phyloP scores from a whole-genome alignment of 2,329 filamentous ascomycete species.

The Fusarium nygamai region DNA sequence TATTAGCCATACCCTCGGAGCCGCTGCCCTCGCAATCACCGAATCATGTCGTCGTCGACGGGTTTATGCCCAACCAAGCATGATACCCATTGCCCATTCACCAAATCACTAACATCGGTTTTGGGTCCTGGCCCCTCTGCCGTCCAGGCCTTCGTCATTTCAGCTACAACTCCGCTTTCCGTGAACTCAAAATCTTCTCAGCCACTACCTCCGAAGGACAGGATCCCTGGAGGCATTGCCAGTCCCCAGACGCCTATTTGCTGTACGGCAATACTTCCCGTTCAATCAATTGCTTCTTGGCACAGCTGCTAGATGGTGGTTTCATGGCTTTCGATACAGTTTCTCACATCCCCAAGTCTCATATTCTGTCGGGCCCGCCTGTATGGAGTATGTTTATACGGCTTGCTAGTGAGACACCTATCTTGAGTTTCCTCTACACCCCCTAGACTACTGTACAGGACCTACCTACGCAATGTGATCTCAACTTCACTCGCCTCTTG shows the following conservation, averaged over 20 bases:
- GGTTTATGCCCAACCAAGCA: slow-evolving; percentile 17
- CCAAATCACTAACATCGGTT: slow-evolving; percentile 18
- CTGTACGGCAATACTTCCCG: slow-evolving; percentile 9
- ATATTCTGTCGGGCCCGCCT: background rate
- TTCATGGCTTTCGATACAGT: slow-evolving; percentile 8
- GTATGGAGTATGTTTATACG: background rate
- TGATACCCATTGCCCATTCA: slow-evolving; percentile 27
- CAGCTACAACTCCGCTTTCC: slow-evolving; percentile 36
- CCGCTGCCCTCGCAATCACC: slow-evolving; percentile 6
- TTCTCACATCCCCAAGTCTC: background rate
- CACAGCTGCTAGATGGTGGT: slow-evolving; percentile 6
- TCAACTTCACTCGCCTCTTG: slow-evolving; percentile 24
- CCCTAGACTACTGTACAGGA: background rate
- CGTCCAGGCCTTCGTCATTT: slow-evolving; percentile 31
- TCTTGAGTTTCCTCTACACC: background rate
- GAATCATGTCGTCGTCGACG: slow-evolving; percentile 28
- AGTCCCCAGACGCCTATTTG: background rate
- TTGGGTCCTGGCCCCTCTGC: slow-evolving; percentile 8
- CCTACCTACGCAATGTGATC: slow-evolving; percentile 12
- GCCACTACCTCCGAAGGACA: slow-evolving; percentile 26
- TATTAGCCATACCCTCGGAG: slow-evolving; percentile 15
- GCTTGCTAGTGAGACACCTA: slow-evolving; percentile 22
- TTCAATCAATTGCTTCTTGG: slow-evolving; percentile 20
- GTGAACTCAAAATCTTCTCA: slow-evolving; percentile 35
- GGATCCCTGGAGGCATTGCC: slow-evolving; percentile 21